Percentiles rank a stretch among this genome's conserved stretches.
phyloP scores from a whole-genome alignment of 306 rosid species.

The Psophocarpus tetragonolobus region DNA sequence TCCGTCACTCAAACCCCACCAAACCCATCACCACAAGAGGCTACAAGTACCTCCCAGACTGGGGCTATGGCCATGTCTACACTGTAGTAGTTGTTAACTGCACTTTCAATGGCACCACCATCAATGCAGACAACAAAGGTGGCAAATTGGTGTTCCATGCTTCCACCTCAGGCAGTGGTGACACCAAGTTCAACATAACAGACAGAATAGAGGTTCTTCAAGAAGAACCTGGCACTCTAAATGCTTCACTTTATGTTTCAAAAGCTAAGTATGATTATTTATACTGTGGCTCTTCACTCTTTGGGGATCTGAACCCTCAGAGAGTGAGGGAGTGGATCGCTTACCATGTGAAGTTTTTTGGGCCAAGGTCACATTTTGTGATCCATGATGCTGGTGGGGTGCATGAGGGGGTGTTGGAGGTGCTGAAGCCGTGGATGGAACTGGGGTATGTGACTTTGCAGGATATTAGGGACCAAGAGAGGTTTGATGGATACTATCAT shows the following conservation, averaged over 20 bases:
- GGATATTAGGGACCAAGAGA: constrained; percentile 82
- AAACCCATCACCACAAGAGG: constrained; percentile 44
- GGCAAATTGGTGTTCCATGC: constrained; percentile 65
- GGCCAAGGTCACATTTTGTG: constrained; percentile 77
- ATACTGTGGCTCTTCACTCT: constrained; percentile 80
- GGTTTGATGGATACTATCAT: constrained; percentile 92
- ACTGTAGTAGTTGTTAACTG: constrained; percentile 82
- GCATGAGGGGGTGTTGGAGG: constrained; percentile 69
- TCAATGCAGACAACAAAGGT: constrained; percentile 67
- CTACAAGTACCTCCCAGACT: constrained; percentile 76
- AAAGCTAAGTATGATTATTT: constrained; percentile 66
- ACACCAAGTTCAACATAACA: constrained; percentile 54
- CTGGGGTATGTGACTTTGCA: constrained; percentile 80
- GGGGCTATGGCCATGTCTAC: constrained; percentile 89
- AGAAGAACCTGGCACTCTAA: constrained; percentile 47
- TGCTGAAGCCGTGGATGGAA: constrained; percentile 91
- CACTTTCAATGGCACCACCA: constrained; percentile 50
- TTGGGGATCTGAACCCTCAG: constrained; percentile 75
- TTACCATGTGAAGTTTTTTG: constrained; percentile 76
- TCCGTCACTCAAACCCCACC: constrained; percentile 32
- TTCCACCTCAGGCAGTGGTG: constrained; percentile 72
- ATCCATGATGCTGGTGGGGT: constrained; percentile 90
- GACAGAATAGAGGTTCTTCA: constrained; percentile 58
- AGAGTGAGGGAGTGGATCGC: constrained; percentile 90
- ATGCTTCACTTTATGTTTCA: constrained; percentile 46